These are phyloP conservation scores for Monosporascus sp. DNA, from an alignment of 2,329 filamentous ascomycete genomes.

Conservation along the genomic window DNA sequence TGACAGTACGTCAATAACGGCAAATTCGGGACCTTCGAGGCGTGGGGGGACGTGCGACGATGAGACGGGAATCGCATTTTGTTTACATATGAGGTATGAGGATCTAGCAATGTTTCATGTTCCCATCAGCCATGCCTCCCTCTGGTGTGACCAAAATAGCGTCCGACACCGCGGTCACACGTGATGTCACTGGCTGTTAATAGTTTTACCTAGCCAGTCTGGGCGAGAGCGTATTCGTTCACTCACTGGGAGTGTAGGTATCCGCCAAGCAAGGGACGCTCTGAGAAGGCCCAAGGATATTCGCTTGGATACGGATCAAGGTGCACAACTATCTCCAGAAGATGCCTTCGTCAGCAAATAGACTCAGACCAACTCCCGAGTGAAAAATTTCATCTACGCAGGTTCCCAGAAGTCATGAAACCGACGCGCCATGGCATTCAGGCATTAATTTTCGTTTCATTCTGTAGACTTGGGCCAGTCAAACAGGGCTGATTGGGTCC, in stretches of 20 bases:
- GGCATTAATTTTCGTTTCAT: conserved; percentile 16
- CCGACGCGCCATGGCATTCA: conserved; percentile 4
- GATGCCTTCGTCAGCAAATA: background rate
- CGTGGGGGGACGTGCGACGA: background rate
- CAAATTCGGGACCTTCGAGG: conserved; percentile 8
- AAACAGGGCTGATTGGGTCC: background rate
- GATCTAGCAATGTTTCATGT: background rate
- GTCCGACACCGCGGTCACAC: conserved; percentile 12
- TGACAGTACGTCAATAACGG: conserved; percentile 12
- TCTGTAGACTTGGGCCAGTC: conserved; percentile 7
- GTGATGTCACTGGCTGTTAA: conserved; percentile 17
- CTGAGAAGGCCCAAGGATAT: conserved; percentile 5
- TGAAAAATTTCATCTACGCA: background rate
- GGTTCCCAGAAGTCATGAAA: background rate
- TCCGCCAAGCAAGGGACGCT: conserved; percentile 16
- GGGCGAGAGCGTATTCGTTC: conserved; percentile 19
- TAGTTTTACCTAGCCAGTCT: conserved; percentile 4
- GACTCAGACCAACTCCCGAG: background rate
- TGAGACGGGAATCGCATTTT: background rate
- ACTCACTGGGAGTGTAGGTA: conserved; percentile 22
- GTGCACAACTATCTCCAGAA: background rate
- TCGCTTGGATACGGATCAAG: background rate
- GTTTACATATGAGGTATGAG: background rate
- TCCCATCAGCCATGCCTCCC: background rate
- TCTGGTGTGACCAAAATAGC: conserved; percentile 12